Evolutionary conservation across 208 protist genomes (phyloP).

Genomic region (Entamoeba histolytica): DNA sequence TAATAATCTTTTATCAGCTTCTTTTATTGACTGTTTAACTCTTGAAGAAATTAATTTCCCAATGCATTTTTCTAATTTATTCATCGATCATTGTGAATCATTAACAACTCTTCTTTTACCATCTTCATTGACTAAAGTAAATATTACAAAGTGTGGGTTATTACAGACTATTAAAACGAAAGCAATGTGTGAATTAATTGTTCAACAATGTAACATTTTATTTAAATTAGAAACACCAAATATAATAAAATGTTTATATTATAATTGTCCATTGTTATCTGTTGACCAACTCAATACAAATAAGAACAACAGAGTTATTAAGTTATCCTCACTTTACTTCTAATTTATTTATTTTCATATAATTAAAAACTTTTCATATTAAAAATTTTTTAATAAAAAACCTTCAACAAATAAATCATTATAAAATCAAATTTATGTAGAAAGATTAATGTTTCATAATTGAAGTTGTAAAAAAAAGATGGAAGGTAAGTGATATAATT

Average conservation of each 20-base stretch:
- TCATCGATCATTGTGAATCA: background rate
- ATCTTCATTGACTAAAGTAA: background rate
- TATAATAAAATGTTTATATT: background rate
- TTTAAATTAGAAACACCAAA: background rate
- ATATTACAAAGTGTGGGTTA: background rate
- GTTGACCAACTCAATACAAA: background rate
- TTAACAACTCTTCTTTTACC: background rate
- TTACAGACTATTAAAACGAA: background rate
- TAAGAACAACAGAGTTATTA: too few relatives aligned
- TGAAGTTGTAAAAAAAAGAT: too few relatives aligned
- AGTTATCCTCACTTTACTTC: too few relatives aligned
- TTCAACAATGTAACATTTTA: background rate
- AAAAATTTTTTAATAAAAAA: too few relatives aligned
- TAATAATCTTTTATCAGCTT: background rate
- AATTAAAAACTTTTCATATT: too few relatives aligned
- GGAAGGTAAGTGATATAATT: too few relatives aligned
- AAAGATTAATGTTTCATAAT: too few relatives aligned
- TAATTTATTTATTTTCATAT: too few relatives aligned
- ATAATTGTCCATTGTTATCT: background rate
- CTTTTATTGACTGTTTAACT: background rate
- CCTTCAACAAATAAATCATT: too few relatives aligned
- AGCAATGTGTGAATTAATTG: background rate
- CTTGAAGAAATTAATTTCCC: background rate
- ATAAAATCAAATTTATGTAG: too few relatives aligned
- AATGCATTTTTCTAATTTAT: background rate